Base-by-base conservation (phyloP, 805 yeast species). In the Nakazawaea anatomiae region DNA sequence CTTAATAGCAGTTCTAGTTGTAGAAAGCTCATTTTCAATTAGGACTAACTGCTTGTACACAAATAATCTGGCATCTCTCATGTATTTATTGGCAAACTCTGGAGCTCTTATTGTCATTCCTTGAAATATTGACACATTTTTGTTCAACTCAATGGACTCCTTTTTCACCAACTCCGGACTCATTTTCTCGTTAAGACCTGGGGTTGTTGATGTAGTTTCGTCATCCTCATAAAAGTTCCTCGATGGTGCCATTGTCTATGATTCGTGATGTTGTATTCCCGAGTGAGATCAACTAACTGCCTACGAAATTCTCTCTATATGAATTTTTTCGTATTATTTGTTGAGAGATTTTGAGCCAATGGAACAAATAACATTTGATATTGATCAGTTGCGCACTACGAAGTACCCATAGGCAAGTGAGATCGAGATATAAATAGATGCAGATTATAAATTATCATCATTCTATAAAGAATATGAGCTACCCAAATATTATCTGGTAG, bases 21-120 rank as follows among this genome's bases (percentile, higher is more conserved):
- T 77, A 7, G 62, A 69, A 38, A 69, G 57, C 60, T 79, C 83
- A 28, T 80, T 79, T 14, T 59, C 67, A 28, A 60, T 50, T 1
- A 70, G 50, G 1, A 73, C 66, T 12, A 70, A 57, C 50, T 74
- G 71, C 9, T 70, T 67, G 38, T 71, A 66, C 1, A 74, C 51
- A 52, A 58, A 70, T 32, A 63, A 55, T 57, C 86, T 68, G 11
- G 71, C 60, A 14, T 64, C 53, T 52, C 72, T 71, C 46, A 75
- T 56, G 51, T 70, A 71, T 11, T 65, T 58, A 54, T 80, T 82
- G 50, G 80, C 66, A 47, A 65, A 62, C 39, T 80, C 77, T 10
- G 76, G 65, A 10, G 80, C 63, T 52, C 81, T 67, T 52, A 80
- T 71, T n/a, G 73, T 72, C 77, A 80, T 80, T 5, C 85, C 85